Conservation (phyloP, 225 moss, liverwort and hornwort genomes). For the Neckera pumila region DNA sequence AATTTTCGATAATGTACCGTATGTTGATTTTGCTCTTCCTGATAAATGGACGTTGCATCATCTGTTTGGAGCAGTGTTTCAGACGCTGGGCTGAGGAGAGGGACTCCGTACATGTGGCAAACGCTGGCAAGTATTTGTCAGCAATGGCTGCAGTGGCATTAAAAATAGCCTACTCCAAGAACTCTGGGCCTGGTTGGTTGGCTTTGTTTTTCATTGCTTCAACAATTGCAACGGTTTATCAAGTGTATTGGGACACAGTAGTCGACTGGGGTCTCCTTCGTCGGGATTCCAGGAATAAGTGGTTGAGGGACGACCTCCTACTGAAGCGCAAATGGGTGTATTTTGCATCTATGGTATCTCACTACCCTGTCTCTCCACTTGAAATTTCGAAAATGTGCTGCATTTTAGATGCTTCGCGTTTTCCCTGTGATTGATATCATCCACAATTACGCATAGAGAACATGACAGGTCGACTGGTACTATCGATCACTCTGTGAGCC, state of each 20-base stretch:
- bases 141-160: constrained; percentile 66
- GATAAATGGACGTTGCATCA: background rate
- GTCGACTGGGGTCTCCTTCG: constrained; percentile 79
- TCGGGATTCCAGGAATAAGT: constrained; percentile 49
- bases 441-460: background rate
- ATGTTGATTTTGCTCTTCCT: background rate
- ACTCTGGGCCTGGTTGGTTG: constrained; percentile 33
- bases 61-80: constrained; percentile 41
- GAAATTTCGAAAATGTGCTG: background rate
- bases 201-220: constrained; percentile 51
- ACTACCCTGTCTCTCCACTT: background rate
- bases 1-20: background rate
- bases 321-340: constrained; percentile 58
- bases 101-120: constrained; percentile 36
- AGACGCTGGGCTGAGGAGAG: constrained; percentile 62
- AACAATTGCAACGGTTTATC: constrained; percentile 55
- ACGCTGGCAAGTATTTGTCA: constrained; percentile 63
- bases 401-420: background rate
- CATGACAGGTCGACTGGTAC: background rate
- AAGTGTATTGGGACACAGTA: constrained; percentile 67
- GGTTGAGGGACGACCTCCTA: constrained; percentile 67
- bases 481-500: background rate
- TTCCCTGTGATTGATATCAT: background rate
- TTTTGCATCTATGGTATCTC: constrained; percentile 57
- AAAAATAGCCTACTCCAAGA: constrained; percentile 47